Evolutionary conservation across 306 rosid species (phyloP), one percentile per base, ranked within the genome.

Genomic region (Fragaria iinumae): DNA sequence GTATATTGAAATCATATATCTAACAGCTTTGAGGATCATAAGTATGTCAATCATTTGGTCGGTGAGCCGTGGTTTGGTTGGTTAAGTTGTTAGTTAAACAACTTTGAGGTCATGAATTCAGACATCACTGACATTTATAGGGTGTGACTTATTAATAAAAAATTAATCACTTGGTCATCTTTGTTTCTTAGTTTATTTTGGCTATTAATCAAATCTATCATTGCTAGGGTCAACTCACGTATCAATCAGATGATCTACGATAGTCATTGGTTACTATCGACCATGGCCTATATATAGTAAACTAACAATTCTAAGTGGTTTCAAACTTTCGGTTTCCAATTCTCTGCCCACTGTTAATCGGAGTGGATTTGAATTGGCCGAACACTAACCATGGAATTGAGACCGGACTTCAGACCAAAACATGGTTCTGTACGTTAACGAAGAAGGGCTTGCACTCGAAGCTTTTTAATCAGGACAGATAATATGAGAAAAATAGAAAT

Each of bases 211-310:
- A 43, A 48, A 29, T 3, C 39, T 2, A 16, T 16, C 14, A 48
- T 11, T 16, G 74, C 11, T 10, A 59, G 16, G 3, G 77, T 74
- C 77, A 60, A 43, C 56, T 13, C 5, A 43, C 4, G 70, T 74
- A 66, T 44, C 77, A 21, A 44, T 74, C 59, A 44, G 32, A 44
- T 60, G 78, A 60, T 74, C n/a, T 18, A 74, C 5, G 69, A 2
- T 65, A 8, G 25, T 2, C 1, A 65, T 17, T 65, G 69, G 69
- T 65, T 16, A 65, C 23, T 38, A 11, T 65, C 69, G 38, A 64
- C 17, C 38, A 65, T 4, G 32, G 63, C 23, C 8, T 38, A 32
- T 32, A 32, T 11, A 65, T 2, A 18, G 69, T 65, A 4, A 13
- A 29, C 21, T 27, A 62, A 17, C 18, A 32, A 63, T 7, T 63